Evolutionary conservation across 768 basidiomycete species (phyloP).

Genomic region (Russula emetica): DNA sequence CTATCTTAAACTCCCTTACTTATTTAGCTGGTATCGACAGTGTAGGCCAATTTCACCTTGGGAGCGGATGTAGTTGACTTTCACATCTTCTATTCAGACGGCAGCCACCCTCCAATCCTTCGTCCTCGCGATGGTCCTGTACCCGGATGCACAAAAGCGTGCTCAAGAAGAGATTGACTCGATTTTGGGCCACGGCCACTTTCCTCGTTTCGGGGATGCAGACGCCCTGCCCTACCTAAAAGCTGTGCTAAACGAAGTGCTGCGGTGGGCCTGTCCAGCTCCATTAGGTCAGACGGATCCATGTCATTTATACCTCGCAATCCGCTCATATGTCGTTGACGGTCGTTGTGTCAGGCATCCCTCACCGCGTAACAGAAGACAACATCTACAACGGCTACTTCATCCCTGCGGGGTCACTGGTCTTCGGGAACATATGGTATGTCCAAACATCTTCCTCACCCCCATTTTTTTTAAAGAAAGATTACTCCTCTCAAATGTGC

Average conservation of each 20-base stretch:
- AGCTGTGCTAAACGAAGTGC: conserved; percentile 20
- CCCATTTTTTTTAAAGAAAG: neutral
- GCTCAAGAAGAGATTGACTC: conserved; percentile 36
- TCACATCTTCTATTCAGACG: conserved; percentile 11
- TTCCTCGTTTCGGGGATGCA: conserved; percentile 11
- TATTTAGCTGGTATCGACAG: conserved; percentile 16
- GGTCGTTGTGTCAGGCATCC: conserved; percentile 4
- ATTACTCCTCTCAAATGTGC: too few species aligned
- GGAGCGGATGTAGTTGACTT: neutral
- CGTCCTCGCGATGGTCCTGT: conserved; percentile 34
- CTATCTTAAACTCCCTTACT: neutral
- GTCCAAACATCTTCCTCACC: neutral
- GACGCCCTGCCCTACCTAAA: conserved; percentile 19
- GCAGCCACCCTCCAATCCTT: conserved; percentile 29
- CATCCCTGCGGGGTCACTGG: conserved; percentile 8
- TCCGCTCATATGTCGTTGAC: neutral
- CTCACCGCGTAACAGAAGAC: conserved; percentile 9
- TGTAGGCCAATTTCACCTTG: conserved; percentile 2
- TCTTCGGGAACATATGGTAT: conserved; percentile 15
- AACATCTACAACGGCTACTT: conserved; percentile 19
- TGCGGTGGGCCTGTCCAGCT: conserved; percentile 18
- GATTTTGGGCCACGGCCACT: conserved; percentile 8
- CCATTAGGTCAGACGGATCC: conserved; percentile 7
- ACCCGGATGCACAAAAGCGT: conserved; percentile 32
- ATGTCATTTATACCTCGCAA: neutral